These are phyloP conservation scores for Lipomyces yamadae DNA, from an alignment of 805 yeast genomes.

Conservation along the genomic window DNA sequence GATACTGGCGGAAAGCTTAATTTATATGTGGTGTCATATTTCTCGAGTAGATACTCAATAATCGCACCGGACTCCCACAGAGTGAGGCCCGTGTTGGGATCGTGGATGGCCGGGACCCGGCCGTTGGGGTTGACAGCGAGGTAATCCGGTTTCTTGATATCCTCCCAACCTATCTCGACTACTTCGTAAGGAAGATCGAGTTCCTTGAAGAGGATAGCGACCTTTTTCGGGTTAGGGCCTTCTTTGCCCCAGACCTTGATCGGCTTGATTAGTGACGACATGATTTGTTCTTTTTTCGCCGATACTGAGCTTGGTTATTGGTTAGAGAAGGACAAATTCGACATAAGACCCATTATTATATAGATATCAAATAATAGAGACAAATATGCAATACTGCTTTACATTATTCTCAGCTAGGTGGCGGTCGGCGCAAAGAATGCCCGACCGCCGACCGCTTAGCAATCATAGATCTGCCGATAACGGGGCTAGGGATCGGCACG, in stretches of 20 bases:
- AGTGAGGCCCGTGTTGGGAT: conserved; percentile 56
- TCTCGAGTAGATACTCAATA: conserved; percentile 61
- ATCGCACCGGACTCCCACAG: conserved; percentile 68
- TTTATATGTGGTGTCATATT: conserved; percentile 60
- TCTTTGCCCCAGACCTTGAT: conserved; percentile 13
- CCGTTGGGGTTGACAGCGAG: conserved; percentile 65
- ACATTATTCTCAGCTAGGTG: too few relatives aligned
- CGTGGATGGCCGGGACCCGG: conserved; percentile 60
- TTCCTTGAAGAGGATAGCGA: conserved; percentile 21
- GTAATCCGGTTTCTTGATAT: conserved; percentile 63
- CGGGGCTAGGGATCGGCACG: too few relatives aligned
- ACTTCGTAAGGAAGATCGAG: conserved; percentile 43
- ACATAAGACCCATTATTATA: too few relatives aligned
- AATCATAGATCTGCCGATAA: too few relatives aligned
- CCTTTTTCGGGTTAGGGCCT: conserved; percentile 17
- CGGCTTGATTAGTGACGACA: conserved; percentile 10
- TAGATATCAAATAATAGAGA: too few relatives aligned
- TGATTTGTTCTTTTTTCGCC: not conserved
- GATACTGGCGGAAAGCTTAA: conserved; percentile 48
- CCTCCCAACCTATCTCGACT: conserved; percentile 52
- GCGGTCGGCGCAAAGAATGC: too few relatives aligned
- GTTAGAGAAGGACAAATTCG: too few relatives aligned
- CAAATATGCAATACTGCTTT: too few relatives aligned
- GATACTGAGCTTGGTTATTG: too few relatives aligned
- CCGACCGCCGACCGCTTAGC: too few relatives aligned